Conservation (phyloP, 805 yeast species). For the Hanseniaspora osmophila region DNA sequence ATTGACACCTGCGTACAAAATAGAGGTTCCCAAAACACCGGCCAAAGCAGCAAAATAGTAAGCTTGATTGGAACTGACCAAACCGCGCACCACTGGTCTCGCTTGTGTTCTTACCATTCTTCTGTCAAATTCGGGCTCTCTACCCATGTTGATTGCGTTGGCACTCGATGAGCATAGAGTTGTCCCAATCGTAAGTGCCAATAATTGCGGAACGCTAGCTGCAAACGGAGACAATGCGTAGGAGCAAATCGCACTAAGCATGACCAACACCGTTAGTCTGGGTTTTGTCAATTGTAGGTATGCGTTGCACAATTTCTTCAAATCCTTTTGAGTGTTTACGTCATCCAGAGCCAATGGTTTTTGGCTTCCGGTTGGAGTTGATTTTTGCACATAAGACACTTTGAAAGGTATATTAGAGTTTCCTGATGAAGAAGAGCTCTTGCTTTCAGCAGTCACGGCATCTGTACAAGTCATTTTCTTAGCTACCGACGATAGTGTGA, state of each 20-base stretch:
- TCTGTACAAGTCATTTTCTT: conserved; percentile 24
- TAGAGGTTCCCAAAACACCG: conserved; percentile 56
- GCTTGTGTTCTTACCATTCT: conserved; percentile 78
- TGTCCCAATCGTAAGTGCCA: conserved; percentile 72
- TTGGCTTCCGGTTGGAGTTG: conserved; percentile 7
- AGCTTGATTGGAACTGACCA: conserved; percentile 63
- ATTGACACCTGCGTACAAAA: conserved; percentile 70
- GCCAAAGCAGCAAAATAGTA: conserved; percentile 61
- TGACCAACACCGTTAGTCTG: conserved; percentile 70
- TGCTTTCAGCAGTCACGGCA: conserved; percentile 12
- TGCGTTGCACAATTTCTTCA: conserved; percentile 34
- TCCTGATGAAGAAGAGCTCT: neutral
- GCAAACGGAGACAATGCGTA: conserved; percentile 83
- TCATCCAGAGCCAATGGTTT: conserved; percentile 6
- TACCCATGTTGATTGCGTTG: conserved; percentile 91
- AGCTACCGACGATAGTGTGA: conserved; percentile 12
- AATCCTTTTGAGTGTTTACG: conserved; percentile 4
- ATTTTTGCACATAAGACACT: neutral
- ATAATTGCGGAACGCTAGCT: conserved; percentile 54
- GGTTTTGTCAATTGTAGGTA: conserved; percentile 85
- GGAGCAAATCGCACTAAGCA: conserved; percentile 82
- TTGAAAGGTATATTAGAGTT: neutral
- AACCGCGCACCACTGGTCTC: conserved; percentile 82
- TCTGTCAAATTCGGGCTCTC: conserved; percentile 83
- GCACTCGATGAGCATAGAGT: conserved; percentile 85